phyloP scores from a whole-genome alignment of 2,329 filamentous ascomycete species.

The Epichloe uncinata region DNA sequence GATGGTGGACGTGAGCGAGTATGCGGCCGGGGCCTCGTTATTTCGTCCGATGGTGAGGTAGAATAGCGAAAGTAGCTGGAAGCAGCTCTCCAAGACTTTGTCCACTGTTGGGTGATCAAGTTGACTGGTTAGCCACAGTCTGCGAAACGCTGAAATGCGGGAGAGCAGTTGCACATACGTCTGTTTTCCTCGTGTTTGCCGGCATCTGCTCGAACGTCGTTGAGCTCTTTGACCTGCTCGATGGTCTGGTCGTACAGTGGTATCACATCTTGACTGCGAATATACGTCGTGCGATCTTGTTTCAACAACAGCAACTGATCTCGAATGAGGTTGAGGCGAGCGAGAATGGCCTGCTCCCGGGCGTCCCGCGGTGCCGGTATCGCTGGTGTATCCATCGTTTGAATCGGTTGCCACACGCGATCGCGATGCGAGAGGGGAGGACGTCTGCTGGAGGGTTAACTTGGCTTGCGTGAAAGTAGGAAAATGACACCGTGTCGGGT shows the following conservation, averaged over 20 bases:
- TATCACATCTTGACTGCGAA: constrained; percentile 53
- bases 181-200: constrained; percentile 43
- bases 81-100: constrained; percentile 51
- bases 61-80: constrained; percentile 77
- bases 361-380: constrained; percentile 43
- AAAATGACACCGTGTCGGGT: not conserved
- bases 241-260: constrained; percentile 46
- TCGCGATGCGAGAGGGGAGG: not conserved
- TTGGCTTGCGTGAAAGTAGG: not conserved
- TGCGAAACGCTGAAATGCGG: not conserved
- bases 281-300: constrained; percentile 52
- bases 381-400: constrained; percentile 47
- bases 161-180: constrained; percentile 24
- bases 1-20: constrained; percentile 55
- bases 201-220: constrained; percentile 28
- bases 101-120: constrained; percentile 33
- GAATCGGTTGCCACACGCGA: constrained; percentile 8
- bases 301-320: constrained; percentile 50
- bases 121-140: not conserved
- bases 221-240: constrained; percentile 46
- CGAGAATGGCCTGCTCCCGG: constrained; percentile 43
- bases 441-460: not conserved
- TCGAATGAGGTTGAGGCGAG: constrained; percentile 38
- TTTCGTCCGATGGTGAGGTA: constrained; percentile 96
- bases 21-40: constrained; percentile 87